Conservation (phyloP, 2,329 filamentous ascomycete genomes). For the Fusarium chlamydosporum region DNA sequence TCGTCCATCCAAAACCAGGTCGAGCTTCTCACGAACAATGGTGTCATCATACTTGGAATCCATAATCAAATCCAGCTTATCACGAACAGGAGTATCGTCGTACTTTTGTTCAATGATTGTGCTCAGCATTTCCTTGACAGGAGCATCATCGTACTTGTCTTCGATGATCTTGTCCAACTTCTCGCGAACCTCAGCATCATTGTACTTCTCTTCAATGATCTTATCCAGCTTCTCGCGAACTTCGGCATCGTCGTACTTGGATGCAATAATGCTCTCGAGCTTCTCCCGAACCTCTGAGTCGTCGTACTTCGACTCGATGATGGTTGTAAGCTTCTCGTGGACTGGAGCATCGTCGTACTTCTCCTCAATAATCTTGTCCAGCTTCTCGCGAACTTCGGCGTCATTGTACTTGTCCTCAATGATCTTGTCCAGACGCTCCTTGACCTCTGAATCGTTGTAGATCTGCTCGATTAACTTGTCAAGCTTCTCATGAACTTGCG, state of each 20-base stretch:
- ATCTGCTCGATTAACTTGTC: conserved; percentile 47
- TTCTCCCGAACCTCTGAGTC: conserved; percentile 52
- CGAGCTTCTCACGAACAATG: conserved; percentile 52
- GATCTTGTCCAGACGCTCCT: conserved; percentile 49
- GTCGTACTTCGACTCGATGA: conserved; percentile 54
- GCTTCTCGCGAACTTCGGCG: conserved; percentile 22
- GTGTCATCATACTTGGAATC: conserved; percentile 54
- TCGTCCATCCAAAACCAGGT: conserved; percentile 45
- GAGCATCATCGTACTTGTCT: conserved; percentile 52
- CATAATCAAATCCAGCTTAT: conserved; percentile 59
- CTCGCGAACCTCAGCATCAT: conserved; percentile 50
- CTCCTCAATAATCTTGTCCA: conserved; percentile 31
- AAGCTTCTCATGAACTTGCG: conserved; percentile 53
- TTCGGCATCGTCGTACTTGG: conserved; percentile 70
- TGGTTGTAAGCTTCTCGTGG: conserved; percentile 66
- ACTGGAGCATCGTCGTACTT: conserved; percentile 70
- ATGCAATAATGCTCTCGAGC: conserved; percentile 54
- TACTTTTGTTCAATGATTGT: conserved; percentile 48
- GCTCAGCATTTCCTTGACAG: conserved; percentile 48
- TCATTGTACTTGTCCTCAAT: conserved; percentile 32
- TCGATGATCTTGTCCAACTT: conserved; percentile 48
- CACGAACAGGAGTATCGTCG: conserved; percentile 53
- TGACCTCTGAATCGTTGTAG: conserved; percentile 50
- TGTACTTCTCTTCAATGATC: conserved; percentile 55
- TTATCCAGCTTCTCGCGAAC: conserved; percentile 48